Evolutionary conservation across 2,329 filamentous ascomycete species (phyloP).

Genomic region (Phialemoniopsis sp.): DNA sequence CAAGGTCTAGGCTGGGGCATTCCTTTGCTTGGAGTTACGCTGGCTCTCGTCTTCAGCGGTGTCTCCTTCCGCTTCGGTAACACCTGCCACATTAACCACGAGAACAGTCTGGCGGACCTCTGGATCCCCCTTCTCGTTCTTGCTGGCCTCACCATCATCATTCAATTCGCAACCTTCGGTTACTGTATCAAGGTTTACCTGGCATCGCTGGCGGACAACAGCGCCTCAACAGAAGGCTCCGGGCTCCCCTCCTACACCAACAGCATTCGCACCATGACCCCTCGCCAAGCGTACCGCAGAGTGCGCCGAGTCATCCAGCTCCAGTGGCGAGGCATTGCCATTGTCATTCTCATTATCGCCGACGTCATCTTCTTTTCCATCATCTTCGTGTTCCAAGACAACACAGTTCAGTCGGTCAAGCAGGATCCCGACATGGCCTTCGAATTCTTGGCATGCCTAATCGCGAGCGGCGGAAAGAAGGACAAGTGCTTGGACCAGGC

Average conservation of each 20-base stretch:
- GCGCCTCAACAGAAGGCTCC: constrained; percentile 66
- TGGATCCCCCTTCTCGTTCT: constrained; percentile 88
- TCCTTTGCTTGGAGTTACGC: constrained; percentile 67
- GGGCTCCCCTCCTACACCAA: constrained; percentile 70
- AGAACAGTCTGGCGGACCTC: constrained; percentile 75
- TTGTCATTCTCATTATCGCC: constrained; percentile 83
- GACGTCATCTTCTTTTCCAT: constrained; percentile 94
- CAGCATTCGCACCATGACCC: constrained; percentile 73
- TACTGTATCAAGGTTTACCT: constrained; percentile 97
- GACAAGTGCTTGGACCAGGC: constrained; percentile 61
- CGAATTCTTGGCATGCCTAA: constrained; percentile 73
- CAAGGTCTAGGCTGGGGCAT: constrained; percentile 81
- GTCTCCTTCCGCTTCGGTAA: constrained; percentile 91
- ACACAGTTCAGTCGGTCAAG: constrained; percentile 57
- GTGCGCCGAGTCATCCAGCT: constrained; percentile 82
- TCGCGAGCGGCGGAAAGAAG: constrained; percentile 52
- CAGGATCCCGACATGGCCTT: constrained; percentile 48
- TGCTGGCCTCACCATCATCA: constrained; percentile 68
- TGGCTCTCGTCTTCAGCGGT: constrained; percentile 80
- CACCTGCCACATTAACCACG: constrained; percentile 92
- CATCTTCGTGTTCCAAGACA: constrained; percentile 85
- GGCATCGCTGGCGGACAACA: constrained; percentile 72
- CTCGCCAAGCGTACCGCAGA: constrained; percentile 82
- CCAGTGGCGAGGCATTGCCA: constrained; percentile 90
- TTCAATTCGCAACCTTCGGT: constrained; percentile 79